Evolutionary conservation across 78 protist species (phyloP), one percentile per base, ranked within the genome.

Genomic region (Emiliania huxleyi): DNA sequence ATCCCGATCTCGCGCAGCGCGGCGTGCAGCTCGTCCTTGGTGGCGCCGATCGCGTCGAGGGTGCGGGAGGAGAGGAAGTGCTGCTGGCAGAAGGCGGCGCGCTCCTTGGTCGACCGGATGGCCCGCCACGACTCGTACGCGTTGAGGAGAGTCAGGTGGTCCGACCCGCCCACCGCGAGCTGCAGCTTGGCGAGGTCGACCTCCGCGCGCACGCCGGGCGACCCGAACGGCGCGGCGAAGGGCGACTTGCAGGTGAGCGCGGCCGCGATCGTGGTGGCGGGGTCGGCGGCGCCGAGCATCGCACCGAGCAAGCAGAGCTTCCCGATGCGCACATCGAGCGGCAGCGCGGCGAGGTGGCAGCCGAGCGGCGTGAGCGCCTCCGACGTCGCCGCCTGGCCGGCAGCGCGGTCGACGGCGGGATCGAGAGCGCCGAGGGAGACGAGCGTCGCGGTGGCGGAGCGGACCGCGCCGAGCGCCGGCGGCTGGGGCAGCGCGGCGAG

Each of bases 261-360:
- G 1, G 98, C 98, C 5, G 97, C 97, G 73, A 97, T 95, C 21
- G 98, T 96, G 45, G 95, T 56, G 40, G 97, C 92, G 15, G 98
- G 96, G 89, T 97, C 98, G 2, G 95, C 37, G 92, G 1, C 18
- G 33, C 38, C 56, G 5, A 90, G 42, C 77, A 90, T 37, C 45
- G 84, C 48, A 69, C 71, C 92, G 69, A 55, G 38, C 3, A 97
- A 25, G 33, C 97, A 40, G 97, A 97, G 95, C 90, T 97, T 97
- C 5, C 98, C 98, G 69, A 97, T 87, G 44, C 94, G 93, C 38
- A 95, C 93, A 84, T 97, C 98, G 25, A 97, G 96, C 5, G 98
- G 98, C 55, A 97, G 91, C 11, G n/a, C 25, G 26, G 98, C 97
- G 6, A 97, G 84, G 75, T 97, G 98, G 5, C 89, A 33, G 12